Base-by-base conservation (phyloP, 352 stramenopile species). In the Phytophthora pseudosyringae region DNA sequence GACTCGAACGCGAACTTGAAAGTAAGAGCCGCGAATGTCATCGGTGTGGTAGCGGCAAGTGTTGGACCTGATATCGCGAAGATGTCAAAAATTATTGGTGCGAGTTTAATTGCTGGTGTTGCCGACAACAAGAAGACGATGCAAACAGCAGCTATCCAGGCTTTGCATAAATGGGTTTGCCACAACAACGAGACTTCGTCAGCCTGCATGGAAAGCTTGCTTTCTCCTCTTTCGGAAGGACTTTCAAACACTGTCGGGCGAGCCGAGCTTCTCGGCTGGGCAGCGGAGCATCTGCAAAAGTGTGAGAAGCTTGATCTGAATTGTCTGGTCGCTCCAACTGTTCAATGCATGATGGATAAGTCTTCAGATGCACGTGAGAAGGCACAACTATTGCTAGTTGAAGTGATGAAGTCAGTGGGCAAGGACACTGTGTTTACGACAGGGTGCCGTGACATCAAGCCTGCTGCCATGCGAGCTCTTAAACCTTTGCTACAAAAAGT, bases 81-180 rank as follows among this genome's bases (percentile, higher is more conserved):
- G 57, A 81, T 95, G 80, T 91, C 86, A 4, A 96, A 96, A 59
- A 65, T 91, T 32, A 71, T 95, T 12, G 87, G 86, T 13, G 62
- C 75, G 11, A 91, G 58, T 55, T 59, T 96, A 13, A 75, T 95
- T 28, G 67, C 76, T 26, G 87, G 89, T 10, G 86, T 95, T 31
- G 75, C 75, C 3, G 89, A 96, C 67, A 96, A 96, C 73, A 96
- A 96, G 67, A 96, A 96, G 63, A 81, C 79, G 15, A 95, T 96
- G 89, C 87, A 94, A 67, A 44, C 72, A 18, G 89, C 87, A 18
- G 81, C 83, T 3, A 61, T 96, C 9, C 86, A 95, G 38, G 78
- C 87, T 25, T 64, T 96, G 28, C 78, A 94, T 56, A 92, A 89
- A 55, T 96, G 89, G 89, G 87, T 96, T 26, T 76, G 72, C 11